Percentiles rank a stretch among this genome's conserved stretches.
These are phyloP conservation scores for Ascochyta fabae DNA, from an alignment of 2,329 filamentous ascomycete genomes.

Conservation along the genomic window DNA sequence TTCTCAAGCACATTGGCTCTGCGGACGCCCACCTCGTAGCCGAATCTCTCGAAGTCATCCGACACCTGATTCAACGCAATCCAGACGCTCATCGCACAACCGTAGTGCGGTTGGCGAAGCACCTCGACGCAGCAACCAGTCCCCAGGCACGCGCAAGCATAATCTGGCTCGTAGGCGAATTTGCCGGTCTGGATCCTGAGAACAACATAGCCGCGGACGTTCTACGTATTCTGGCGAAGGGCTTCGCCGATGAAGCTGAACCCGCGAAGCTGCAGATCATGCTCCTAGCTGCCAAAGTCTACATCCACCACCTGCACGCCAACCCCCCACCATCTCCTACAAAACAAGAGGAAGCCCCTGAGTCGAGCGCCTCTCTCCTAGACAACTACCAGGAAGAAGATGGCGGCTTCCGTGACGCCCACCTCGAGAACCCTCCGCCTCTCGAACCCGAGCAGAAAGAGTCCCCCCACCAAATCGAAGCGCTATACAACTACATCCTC, in stretches of 20 bases:
- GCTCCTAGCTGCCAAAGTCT: conserved; percentile 93
- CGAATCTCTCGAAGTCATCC: conserved; percentile 91
- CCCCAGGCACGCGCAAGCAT: conserved; percentile 91
- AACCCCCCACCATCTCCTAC: conserved; percentile 52
- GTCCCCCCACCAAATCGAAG: conserved; percentile 71
- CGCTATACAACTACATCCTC: conserved; percentile 84
- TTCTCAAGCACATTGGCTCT: conserved; percentile 87
- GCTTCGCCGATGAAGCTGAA: conserved; percentile 83
- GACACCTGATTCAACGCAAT: conserved; percentile 92
- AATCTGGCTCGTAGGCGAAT: conserved; percentile 97
- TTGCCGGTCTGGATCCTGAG: conserved; percentile 77
- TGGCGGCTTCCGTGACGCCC: conserved; percentile 42
- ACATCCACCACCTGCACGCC: conserved; percentile 83
- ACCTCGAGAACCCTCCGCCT: conserved; percentile 26
- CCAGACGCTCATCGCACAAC: conserved; percentile 81
- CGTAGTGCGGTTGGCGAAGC: conserved; percentile 86
- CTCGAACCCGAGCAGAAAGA: conserved; percentile 33
- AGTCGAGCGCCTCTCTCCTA: conserved; percentile 29
- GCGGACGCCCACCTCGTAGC: conserved; percentile 87
- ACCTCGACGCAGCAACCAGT: conserved; percentile 86
- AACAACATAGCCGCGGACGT: conserved; percentile 95
- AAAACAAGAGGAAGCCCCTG: conserved; percentile 41
- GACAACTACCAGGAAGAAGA: conserved; percentile 45
- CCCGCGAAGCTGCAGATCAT: conserved; percentile 90
- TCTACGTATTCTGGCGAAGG: conserved; percentile 82